Conservation (phyloP, 768 basidiomycete species). For the Sarcomyxa edulis region DNA sequence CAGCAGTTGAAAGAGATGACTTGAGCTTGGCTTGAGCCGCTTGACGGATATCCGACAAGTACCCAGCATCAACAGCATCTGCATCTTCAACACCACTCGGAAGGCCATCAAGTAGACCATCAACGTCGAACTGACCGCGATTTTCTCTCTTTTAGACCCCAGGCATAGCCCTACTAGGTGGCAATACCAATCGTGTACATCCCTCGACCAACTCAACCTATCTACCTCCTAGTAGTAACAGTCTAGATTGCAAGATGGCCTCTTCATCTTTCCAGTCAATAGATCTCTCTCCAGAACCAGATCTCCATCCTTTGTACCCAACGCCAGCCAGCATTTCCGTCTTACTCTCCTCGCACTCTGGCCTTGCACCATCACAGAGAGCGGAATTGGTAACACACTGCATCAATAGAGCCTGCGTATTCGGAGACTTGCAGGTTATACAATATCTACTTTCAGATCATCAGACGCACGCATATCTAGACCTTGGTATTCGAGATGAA, state of each 20-base stretch:
- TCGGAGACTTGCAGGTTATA: constrained; percentile 69
- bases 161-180: too few species aligned
- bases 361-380: constrained; percentile 64
- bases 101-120: too few species aligned
- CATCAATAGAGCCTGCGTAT: constrained; percentile 68
- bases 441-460: constrained; percentile 68
- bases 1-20: too few species aligned
- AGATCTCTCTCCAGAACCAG: constrained; percentile 70
- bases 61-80: too few species aligned
- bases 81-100: too few species aligned
- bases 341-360: constrained; percentile 62
- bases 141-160: too few species aligned
- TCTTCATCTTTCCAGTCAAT: constrained; percentile 23
- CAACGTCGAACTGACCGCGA: too few species aligned
- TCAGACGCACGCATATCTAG: constrained; percentile 60
- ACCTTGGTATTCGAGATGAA: constrained; percentile 72
- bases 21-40: too few species aligned
- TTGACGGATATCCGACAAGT: too few species aligned
- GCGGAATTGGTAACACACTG: constrained; percentile 69
- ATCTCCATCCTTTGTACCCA: constrained; percentile 76
- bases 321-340: constrained; percentile 55
- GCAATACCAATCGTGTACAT: not conserved
- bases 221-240: not conserved
- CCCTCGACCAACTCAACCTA: not conserved
- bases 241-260: constrained; percentile 8